Base-by-base conservation (phyloP, 1,284 basidiomycete species). In the Naganishia albida region DNA sequence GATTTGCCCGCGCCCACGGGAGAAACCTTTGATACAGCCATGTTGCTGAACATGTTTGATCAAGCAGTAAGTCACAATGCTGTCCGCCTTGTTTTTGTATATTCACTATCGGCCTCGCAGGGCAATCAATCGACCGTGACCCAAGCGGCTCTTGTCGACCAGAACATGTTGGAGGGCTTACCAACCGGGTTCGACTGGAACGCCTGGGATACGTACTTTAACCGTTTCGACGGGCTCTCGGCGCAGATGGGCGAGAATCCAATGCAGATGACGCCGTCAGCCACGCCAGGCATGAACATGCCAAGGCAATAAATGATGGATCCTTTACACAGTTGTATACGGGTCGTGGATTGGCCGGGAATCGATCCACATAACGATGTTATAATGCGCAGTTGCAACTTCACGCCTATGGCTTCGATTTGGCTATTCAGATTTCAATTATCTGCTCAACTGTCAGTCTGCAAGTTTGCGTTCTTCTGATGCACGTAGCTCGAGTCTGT, bases 131-230 rank as follows among this genome's bases (percentile, higher is more conserved):
- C 38, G 18, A 54, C 55, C 50, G 26, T 65, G 13, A 66, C 51
- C 8, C 59, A 66, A 46, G 65, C 65, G 20, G 57, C 59, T 38
- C 39, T 66, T 25, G 65, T 85, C n/a, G 89, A 92, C 75, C 84
- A 81, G 62, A 85, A 83, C 30, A 84, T 90, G 68, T 79, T 93
- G 73, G 89, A 91, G 71, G 87, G 88, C 0, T 84, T 93, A 53
- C 91, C 91, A 16, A 84, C 85, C 26, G 90, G 90, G 84, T 91
- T 91, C 78, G 89, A 93, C 77, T 93, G 89, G 88, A 84, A 70
- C 23, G 69, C 68, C 3, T 77, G 75, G 75, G 67, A 64, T 43
- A 51, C 65, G 23, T 74, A 72, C 50, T 74, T 74, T 52, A 69
- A 68, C 50, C 72, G 69, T 28, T 63, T 72, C 25, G 68, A 65